Percentiles rank a stretch among this genome's conserved stretches.
Evolutionary conservation across 1,139 yeast species (phyloP).

Genomic region (Candida labiduridarum): DNA sequence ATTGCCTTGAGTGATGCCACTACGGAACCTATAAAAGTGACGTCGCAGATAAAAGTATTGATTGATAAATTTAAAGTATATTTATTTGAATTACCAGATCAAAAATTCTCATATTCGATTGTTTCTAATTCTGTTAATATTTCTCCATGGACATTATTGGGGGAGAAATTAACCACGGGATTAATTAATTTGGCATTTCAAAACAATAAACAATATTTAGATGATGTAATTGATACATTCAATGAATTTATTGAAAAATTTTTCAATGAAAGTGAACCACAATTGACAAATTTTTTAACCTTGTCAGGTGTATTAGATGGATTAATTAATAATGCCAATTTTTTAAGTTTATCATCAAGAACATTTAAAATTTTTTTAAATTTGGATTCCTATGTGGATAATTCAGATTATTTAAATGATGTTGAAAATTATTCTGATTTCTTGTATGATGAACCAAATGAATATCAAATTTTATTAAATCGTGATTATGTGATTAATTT

Average conservation of each 20-base stretch:
- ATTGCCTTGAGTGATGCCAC: constrained; percentile 66
- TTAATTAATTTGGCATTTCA: constrained; percentile 40
- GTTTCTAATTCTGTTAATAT: constrained; percentile 26
- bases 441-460: constrained; percentile 24
- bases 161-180: constrained; percentile 38
- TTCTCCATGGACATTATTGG: constrained; percentile 42
- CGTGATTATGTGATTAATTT: constrained; percentile 34
- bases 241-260: constrained; percentile 28
- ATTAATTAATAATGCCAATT: constrained; percentile 33
- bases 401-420: constrained; percentile 42
- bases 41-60: constrained; percentile 53
- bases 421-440: constrained; percentile 38
- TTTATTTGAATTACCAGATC: constrained; percentile 60
- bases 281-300: constrained; percentile 44
- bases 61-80: constrained; percentile 58
- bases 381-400: constrained; percentile 43
- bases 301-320: constrained; percentile 51
- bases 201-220: constrained; percentile 28
- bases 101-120: constrained; percentile 35
- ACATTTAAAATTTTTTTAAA: constrained; percentile 36
- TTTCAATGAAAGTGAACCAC: constrained; percentile 24
- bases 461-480: constrained; percentile 29
- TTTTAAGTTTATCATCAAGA: constrained; percentile 31
- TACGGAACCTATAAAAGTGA: constrained; percentile 35
- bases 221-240: constrained; percentile 32